Base-by-base conservation (phyloP, 2,329 filamentous ascomycete species). In the Diaporthe helianthi region DNA sequence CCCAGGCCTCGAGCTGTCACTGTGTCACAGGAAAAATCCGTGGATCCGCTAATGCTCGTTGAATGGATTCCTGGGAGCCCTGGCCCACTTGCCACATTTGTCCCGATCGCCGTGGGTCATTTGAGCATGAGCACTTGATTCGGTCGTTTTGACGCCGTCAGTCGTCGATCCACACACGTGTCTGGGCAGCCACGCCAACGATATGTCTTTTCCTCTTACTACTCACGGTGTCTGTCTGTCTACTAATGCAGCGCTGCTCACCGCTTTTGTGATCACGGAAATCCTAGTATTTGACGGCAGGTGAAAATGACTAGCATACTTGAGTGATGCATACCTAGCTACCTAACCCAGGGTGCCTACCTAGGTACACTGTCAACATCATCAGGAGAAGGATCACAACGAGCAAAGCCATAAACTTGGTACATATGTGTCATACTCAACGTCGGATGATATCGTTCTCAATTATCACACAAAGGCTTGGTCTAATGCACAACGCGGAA, bases 121-220 rank as follows among this genome's bases (percentile, higher is more conserved):
- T n/a, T 7, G 63, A 44, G 12, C 51, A 22, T 13, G 29, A 17
- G 64, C 51, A 26, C 17, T 55, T 55, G 64, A 66, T 66, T 66
- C 51, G 64, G n/a, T 24, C 26, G 26, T 29, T 51, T 54, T 66
- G 51, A 66, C 36, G 38, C 51, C 26, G 49, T 41, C 38, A 54
- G n/a, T 36, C n/a, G 64, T 66, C 64, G 64, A 66, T 55, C 64
- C 38, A 53, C 49, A 52, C 46, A 29, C 54, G 54, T 31, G 54
- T 60, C 36, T 38, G 22, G 36, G 38, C 26, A 44, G 36, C 26
- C 36, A 60, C 15, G 24, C 54, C 54, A 60, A 60, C 54, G 54
- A 44, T 60, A 15, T n/a, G n/a, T n/a, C 9, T 29, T 12, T n/a
- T 17, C 12, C n/a, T 13, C 29, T n/a, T 13, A 8, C 12, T 44